phyloP scores from a whole-genome alignment of 495 filamentous ascomycete species.

The Apiosordaria backusii region DNA sequence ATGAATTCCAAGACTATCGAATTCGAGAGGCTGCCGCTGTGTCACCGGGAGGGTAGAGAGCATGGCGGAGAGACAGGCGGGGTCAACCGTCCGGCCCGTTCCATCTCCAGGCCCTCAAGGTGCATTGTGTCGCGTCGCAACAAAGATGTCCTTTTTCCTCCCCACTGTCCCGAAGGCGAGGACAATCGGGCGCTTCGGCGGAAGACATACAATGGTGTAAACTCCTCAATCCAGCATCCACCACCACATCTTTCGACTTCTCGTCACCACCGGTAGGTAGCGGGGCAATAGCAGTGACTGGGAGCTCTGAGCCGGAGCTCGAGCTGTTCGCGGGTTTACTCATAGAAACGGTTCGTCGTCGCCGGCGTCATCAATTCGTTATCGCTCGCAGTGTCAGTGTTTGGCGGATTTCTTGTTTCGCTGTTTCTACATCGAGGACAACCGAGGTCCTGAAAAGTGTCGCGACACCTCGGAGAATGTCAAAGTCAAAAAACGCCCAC shows the following conservation, averaged over 20 bases:
- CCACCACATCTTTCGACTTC: constrained; percentile 35
- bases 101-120: background rate
- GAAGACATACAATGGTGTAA: constrained; percentile 67
- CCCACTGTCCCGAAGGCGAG: background rate
- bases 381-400: constrained; percentile 8
- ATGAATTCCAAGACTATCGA: background rate
- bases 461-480: background rate
- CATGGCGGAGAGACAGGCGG: background rate
- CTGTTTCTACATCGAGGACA: background rate
- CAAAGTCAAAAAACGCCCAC: background rate
- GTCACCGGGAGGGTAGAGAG: background rate
- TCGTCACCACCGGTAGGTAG: constrained; percentile 19
- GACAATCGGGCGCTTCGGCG: constrained; percentile 1
- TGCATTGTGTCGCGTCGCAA: background rate
- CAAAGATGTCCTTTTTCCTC: background rate
- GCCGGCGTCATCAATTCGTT: constrained; percentile 11
- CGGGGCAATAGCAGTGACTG: constrained; percentile 6
- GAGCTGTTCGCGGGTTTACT: constrained; percentile 25
- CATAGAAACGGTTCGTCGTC: constrained; percentile 21
- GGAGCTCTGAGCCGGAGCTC: constrained; percentile 33
- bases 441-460: background rate
- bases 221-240: constrained; percentile 70
- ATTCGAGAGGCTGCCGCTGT: constrained; percentile 1
- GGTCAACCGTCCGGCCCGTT: background rate
- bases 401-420: background rate